Conservation (phyloP, 1,284 basidiomycete species). For the Phellinidium pouzarii region DNA sequence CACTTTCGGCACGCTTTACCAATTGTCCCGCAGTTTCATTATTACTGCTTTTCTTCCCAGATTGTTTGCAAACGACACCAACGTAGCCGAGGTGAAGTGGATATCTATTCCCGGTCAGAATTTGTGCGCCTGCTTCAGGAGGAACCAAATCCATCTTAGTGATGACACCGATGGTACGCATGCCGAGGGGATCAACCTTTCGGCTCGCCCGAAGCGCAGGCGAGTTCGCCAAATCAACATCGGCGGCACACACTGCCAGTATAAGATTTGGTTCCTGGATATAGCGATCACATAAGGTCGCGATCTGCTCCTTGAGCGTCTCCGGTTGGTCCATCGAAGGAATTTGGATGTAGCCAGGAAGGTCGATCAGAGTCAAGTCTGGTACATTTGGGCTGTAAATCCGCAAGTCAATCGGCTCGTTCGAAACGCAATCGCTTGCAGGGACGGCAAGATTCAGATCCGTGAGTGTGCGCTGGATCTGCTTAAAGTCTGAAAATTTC, state of each 20-base stretch:
- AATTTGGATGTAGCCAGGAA: constrained; percentile 97
- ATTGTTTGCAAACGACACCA: constrained; percentile 88
- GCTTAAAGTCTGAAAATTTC: constrained; percentile 83
- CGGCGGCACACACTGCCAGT: constrained; percentile 94
- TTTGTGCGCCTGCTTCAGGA: constrained; percentile 74
- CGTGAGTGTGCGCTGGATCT: constrained; percentile 88
- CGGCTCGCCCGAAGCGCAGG: constrained; percentile 91
- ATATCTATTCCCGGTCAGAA: constrained; percentile 88
- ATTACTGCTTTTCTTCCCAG: constrained; percentile 40
- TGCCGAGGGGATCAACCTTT: constrained; percentile 89
- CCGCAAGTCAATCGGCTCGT: constrained; percentile 92
- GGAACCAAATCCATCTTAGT: constrained; percentile 99
- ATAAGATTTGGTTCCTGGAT: constrained; percentile 98
- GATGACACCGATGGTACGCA: constrained; percentile 94
- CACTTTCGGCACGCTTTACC: constrained; percentile 66
- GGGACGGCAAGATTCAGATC: constrained; percentile 96
- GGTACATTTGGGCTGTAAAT: constrained; percentile 96
- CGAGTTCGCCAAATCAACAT: constrained; percentile 97
- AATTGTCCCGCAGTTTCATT: constrained; percentile 43
- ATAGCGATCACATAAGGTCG: constrained; percentile 88
- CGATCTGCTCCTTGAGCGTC: constrained; percentile 88
- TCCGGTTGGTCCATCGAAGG: constrained; percentile 95
- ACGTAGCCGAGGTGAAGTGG: constrained; percentile 97
- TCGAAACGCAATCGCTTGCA: constrained; percentile 82
- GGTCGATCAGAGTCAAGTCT: constrained; percentile 93